Percentiles rank a stretch among this genome's conserved stretches.
These are phyloP conservation scores for Mayamaea pseudoterrestris DNA, from an alignment of 108 stramenopile genomes.

Conservation along the genomic window DNA sequence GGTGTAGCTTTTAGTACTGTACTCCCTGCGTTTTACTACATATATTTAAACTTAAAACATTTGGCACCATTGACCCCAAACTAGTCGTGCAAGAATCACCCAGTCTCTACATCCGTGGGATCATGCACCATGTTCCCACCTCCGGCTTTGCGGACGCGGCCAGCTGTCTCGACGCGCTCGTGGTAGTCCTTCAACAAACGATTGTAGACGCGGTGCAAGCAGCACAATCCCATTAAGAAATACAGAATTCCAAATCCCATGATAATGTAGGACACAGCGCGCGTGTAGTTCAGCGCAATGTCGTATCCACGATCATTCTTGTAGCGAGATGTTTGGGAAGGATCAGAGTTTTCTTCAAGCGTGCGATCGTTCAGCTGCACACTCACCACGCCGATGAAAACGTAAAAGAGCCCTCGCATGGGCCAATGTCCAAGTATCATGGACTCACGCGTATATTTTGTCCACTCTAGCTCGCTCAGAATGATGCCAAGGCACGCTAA, in stretches of 20 bases:
- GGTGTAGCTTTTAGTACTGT: too few species aligned
- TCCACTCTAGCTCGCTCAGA: conserved; percentile 18
- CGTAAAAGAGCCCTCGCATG: conserved; percentile 11
- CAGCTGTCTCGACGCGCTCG: conserved; percentile 7
- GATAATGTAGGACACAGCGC: conserved; percentile 9
- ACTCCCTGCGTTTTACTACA: too few species aligned
- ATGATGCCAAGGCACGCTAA: conserved; percentile 7
- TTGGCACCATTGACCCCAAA: too few species aligned
- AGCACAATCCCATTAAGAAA: conserved; percentile 13
- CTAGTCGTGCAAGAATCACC: too few species aligned
- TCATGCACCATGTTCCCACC: conserved; percentile 1
- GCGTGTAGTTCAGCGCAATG: conserved; percentile 5
- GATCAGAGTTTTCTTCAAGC: neutral
- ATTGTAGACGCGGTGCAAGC: conserved; percentile 11
- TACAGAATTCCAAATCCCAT: conserved; percentile 12
- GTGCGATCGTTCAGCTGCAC: conserved; percentile 11
- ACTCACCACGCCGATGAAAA: conserved; percentile 16
- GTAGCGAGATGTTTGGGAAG: neutral
- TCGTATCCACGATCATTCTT: too few species aligned
- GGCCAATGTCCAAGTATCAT: conserved; percentile 10
- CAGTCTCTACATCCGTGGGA: too few species aligned
- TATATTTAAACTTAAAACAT: too few species aligned
- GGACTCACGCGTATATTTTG: conserved; percentile 6
- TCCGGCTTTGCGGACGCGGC: conserved; percentile 1
- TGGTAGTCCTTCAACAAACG: conserved; percentile 6